Base-by-base conservation (phyloP, 495 filamentous ascomycete genomes). In the Lasiosphaeria ovina region DNA sequence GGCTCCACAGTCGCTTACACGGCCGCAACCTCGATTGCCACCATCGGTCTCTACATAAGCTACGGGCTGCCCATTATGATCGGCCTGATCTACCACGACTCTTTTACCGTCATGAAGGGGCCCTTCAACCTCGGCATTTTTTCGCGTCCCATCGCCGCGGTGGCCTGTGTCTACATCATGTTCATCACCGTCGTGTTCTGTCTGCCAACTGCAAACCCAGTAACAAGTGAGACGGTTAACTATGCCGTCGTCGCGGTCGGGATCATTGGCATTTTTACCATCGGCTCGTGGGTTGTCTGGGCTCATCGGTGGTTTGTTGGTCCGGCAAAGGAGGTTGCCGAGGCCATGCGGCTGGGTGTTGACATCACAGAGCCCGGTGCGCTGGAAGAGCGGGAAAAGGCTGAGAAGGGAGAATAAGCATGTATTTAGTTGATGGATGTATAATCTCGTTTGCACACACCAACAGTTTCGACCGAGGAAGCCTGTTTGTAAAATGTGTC, bases 21-120 rank as follows among this genome's bases (percentile, higher is more conserved):
- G 16, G 87, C 83, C 17, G 86, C 81, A 38, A 89, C 84, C 5
- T 83, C 76, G 24, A 85, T 88, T 57, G 84, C 83, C 16, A 89
- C 87, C n/a, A 89, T 89, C 52, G 83, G 87, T 0, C 72, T 90
- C 5, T 88, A 87, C 42, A 78, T 88, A 35, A 82, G 78, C 55
- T 90, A 89, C 68, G 85, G 84, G 2, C 69, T 86, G 16, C 87
- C 85, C 0, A 87, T 89, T 61, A 71, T 89, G 45, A 84, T 84
- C 59, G 81, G 77, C 0, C 51, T 83, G 16, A 69, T 85, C 54
- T 85, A 77, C 68, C 70, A 69, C 51, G 17, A 35, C 0, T 62
- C 68, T 3, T 76, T 76, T 60, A 76, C 65, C 12, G 69, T 75
- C 33, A 72, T 73, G 57, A 80, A 83, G 51, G 85, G 83, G 0